Evolutionary conservation across 257 asterid species (phyloP).

Genomic region (Scutellaria galericulata): DNA sequence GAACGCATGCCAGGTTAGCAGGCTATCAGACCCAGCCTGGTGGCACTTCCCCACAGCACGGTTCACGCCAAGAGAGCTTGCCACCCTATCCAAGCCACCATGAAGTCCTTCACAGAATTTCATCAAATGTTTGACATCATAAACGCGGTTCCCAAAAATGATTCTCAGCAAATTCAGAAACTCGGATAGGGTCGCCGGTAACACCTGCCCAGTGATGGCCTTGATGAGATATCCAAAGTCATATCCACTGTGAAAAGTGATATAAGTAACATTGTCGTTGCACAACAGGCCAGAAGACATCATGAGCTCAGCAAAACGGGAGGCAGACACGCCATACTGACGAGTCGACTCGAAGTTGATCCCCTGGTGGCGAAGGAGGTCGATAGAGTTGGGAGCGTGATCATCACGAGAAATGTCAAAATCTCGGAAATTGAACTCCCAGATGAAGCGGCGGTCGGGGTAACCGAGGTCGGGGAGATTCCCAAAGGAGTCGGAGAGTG

Average conservation of each 20-base stretch:
- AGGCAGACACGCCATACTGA: constrained; percentile 48
- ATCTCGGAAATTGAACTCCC: constrained; percentile 82
- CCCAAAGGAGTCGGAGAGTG: constrained; percentile 67
- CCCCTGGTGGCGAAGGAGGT: constrained; percentile 69
- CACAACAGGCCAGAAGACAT: constrained; percentile 73
- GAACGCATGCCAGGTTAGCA: constrained; percentile 77
- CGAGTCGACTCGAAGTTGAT: constrained; percentile 53
- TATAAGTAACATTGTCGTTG: constrained; percentile 56
- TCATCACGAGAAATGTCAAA: constrained; percentile 60
- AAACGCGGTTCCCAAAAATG: constrained; percentile 67
- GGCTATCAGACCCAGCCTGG: constrained; percentile 93
- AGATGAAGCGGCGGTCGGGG: constrained; percentile 46
- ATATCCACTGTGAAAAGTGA: constrained; percentile 76
- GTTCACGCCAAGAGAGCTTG: constrained; percentile 52
- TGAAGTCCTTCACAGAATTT: constrained; percentile 62
- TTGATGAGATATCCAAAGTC: constrained; percentile 80
- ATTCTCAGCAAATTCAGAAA: constrained; percentile 59
- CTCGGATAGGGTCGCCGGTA: constrained; percentile 53
- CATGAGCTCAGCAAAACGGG: constrained; percentile 67
- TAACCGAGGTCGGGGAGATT: constrained; percentile 63
- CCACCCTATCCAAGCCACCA: constrained; percentile 83
- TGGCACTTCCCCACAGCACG: constrained; percentile 73
- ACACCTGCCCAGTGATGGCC: constrained; percentile 59
- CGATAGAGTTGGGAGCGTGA: constrained; percentile 64
- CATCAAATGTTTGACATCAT: constrained; percentile 80